A percentile compares a stretch with the other conserved stretches of the same genome.
Conservation (phyloP, 345 rosid genomes). For the Nasturtium officinale region DNA sequence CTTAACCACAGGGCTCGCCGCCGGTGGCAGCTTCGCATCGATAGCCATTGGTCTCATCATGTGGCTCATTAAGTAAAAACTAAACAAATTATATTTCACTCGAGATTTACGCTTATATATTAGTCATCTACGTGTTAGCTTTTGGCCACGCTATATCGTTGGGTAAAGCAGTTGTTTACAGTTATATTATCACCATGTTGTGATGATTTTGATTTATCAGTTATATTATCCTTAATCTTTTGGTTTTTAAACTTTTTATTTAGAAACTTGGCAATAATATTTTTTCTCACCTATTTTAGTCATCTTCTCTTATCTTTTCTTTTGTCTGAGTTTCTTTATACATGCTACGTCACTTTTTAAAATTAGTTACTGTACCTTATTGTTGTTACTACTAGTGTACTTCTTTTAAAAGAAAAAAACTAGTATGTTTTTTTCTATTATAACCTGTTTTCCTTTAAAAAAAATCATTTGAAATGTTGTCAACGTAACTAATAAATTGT, state of each 20-base stretch:
- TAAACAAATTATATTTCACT: conserved; percentile 5
- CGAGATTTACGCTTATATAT: conserved; percentile 18
- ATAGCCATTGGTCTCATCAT: conserved; percentile 62
- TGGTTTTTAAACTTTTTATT: neutral
- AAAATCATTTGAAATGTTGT: neutral
- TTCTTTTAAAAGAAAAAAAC: no score
- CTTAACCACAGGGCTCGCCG: conserved; percentile 58
- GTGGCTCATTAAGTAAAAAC: conserved; percentile 62
- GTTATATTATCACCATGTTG: neutral
- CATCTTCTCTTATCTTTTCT: neutral
- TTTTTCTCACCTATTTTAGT: no score
- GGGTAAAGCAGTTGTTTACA: no score
- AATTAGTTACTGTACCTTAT: neutral
- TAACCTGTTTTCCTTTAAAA: neutral
- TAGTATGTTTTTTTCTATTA: conserved; percentile 2
- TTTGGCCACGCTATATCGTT: neutral
- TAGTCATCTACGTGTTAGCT: neutral
- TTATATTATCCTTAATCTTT: neutral
- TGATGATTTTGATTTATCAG: neutral
- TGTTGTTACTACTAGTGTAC: conserved; percentile 11
- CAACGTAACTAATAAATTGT: no score
- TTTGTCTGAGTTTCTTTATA: neutral
- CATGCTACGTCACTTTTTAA: neutral
- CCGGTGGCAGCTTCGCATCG: conserved; percentile 58
- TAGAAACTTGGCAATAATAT: neutral